These are phyloP conservation scores for Solanum habrochaites DNA, from an alignment of 257 asterid genomes.

Conservation along the genomic window DNA sequence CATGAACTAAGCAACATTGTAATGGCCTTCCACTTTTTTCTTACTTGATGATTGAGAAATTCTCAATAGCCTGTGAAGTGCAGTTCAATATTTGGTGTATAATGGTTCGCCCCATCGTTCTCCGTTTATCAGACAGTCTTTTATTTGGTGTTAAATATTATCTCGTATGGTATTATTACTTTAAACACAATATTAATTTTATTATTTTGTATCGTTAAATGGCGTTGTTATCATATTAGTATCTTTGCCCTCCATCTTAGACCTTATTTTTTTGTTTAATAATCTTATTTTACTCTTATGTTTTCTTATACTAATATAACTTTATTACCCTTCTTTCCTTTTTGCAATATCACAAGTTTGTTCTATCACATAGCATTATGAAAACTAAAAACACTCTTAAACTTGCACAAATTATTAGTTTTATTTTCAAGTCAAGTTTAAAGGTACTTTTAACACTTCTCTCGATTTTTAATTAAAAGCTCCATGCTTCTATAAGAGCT, in stretches of 20 bases:
- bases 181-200: too few species aligned
- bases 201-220: too few species aligned
- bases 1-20: background rate
- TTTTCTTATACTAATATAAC: background rate
- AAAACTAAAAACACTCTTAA: too few species aligned
- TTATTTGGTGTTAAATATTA: background rate
- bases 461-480: background rate
- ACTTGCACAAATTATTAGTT: too few species aligned
- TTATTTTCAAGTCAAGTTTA: too few species aligned
- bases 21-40: background rate
- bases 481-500: too few species aligned
- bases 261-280: background rate
- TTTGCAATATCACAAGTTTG: too few species aligned
- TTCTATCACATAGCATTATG: too few species aligned
- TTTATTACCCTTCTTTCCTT: background rate
- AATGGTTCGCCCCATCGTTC: background rate
- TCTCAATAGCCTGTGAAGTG: background rate
- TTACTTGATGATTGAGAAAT: background rate
- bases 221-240: too few species aligned
- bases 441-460: too few species aligned
- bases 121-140: background rate
- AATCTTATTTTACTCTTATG: background rate
- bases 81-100: background rate
- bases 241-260: background rate
- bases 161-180: background rate